These are phyloP conservation scores for Capsaspora owczarzaki DNA, from an alignment of 78 protist genomes.

Conservation along the genomic window DNA sequence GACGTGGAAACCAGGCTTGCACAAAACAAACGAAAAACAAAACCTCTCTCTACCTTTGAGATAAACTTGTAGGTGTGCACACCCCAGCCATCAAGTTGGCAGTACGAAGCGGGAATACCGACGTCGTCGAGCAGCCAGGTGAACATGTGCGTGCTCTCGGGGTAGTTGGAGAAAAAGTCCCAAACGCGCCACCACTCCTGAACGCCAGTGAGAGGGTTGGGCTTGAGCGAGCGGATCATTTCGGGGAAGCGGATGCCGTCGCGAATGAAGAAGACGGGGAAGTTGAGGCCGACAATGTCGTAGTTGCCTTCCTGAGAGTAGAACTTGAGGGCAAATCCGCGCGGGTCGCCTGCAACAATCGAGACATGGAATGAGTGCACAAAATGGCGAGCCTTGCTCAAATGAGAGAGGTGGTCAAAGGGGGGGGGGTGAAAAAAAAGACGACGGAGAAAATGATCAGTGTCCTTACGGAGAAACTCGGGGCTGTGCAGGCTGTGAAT, in stretches of 20 bases:
- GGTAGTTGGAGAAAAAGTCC: constrained; percentile 59
- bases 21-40: too few relatives aligned
- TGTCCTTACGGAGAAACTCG: too few relatives aligned
- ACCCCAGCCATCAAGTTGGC: constrained; percentile 63
- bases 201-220: constrained; percentile 58
- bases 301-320: constrained; percentile 73
- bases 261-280: constrained; percentile 74
- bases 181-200: constrained; percentile 50
- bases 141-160: constrained; percentile 68
- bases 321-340: constrained; percentile 77
- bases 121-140: constrained; percentile 52
- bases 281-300: constrained; percentile 71
- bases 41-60: constrained; percentile 41
- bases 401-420: too few relatives aligned
- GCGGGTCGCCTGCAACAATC: constrained; percentile 68
- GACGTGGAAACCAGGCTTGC: too few relatives aligned
- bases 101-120: constrained; percentile 62
- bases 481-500: too few relatives aligned
- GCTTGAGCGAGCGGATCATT: constrained; percentile 73
- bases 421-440: too few relatives aligned
- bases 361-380: too few relatives aligned
- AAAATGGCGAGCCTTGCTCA: too few relatives aligned
- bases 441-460: too few relatives aligned
- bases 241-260: constrained; percentile 50
- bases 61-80: constrained; percentile 58